Conservation (phyloP, 495 filamentous ascomycete species). For the Durotheca rogersii region DNA sequence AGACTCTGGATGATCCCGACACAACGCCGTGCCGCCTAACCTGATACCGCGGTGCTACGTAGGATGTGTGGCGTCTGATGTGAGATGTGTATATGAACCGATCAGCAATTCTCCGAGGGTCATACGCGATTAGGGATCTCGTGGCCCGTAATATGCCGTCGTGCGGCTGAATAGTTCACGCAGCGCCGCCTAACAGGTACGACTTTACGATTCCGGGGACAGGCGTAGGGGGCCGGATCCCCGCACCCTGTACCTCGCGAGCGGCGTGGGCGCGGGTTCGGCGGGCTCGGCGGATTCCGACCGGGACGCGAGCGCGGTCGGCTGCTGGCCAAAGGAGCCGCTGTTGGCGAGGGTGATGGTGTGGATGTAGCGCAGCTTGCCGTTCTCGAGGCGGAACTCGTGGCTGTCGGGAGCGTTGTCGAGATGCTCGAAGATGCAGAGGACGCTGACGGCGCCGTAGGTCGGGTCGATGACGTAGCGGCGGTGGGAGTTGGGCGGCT, state of each 20-base stretch:
- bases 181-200: too few relatives aligned
- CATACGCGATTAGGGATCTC: too few relatives aligned
- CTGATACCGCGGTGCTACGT: too few relatives aligned
- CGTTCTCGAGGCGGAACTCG: conserved; percentile 45
- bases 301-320: neutral
- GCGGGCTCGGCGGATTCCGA: neutral
- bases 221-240: conserved; percentile 3
- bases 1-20: too few relatives aligned
- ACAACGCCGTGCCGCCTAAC: too few relatives aligned
- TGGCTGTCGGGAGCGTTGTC: conserved; percentile 44
- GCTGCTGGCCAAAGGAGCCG: conserved; percentile 26
- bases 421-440: conserved; percentile 47
- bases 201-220: neutral
- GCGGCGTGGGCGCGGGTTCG: neutral
- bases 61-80: too few relatives aligned
- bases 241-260: conserved; percentile 5
- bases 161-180: too few relatives aligned
- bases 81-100: too few relatives aligned
- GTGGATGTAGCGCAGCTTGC: conserved; percentile 46
- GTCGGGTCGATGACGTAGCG: conserved; percentile 45
- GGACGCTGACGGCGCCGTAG: conserved; percentile 40
- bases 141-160: too few relatives aligned
- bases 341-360: conserved; percentile 51
- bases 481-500: conserved; percentile 41
- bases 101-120: too few relatives aligned